Conservation (phyloP, 768 basidiomycete genomes). For the Dacryopinax spathularia region DNA sequence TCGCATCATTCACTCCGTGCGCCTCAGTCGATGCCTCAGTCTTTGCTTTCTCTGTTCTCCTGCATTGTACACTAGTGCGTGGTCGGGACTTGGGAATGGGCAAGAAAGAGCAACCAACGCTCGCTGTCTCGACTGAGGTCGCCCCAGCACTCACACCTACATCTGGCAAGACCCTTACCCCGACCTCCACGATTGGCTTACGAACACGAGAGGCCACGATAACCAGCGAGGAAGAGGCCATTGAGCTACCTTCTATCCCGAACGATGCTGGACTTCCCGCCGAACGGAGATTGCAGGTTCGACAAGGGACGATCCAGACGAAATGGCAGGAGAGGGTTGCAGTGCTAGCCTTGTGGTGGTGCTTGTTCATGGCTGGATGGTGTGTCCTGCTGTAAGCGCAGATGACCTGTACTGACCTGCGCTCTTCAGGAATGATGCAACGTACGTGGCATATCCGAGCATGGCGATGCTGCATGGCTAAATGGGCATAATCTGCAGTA, state of each 20-base stretch:
- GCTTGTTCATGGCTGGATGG: constrained; percentile 2
- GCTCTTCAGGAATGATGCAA: not conserved
- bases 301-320: not conserved
- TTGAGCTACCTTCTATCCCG: not conserved
- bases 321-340: not conserved
- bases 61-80: not conserved
- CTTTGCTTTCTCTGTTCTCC: not conserved
- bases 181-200: not conserved
- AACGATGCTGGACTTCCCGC: not conserved
- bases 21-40: not conserved
- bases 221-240: not conserved
- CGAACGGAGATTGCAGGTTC: not conserved
- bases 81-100: not conserved
- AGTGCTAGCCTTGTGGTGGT: not conserved
- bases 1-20: not conserved
- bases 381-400: not conserved
- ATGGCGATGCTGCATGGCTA: not conserved
- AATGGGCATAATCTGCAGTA: too few relatives aligned
- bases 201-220: not conserved
- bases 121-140: not conserved
- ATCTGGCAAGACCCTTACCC: not conserved
- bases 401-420: not conserved
- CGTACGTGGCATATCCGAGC: not conserved
- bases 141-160: not conserved
- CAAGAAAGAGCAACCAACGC: not conserved